Conservation (phyloP, 257 asterid genomes). For the Dorcoceras hygrometricum region DNA sequence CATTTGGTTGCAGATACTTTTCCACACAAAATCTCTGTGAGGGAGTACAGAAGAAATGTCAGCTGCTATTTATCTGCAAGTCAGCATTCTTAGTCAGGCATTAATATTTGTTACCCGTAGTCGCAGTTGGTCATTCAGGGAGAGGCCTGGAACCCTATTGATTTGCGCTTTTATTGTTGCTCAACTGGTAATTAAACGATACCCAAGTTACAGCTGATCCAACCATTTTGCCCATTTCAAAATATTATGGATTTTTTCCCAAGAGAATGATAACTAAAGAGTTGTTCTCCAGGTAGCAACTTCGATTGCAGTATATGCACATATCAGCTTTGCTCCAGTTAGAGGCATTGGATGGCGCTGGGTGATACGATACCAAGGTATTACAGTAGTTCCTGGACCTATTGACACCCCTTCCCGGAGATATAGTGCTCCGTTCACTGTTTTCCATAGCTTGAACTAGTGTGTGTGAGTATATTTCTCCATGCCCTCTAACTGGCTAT, state of each 20-base stretch:
- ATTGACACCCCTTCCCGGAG: too few species aligned
- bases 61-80: constrained; percentile 35
- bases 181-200: constrained; percentile 21
- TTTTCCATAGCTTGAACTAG: too few species aligned
- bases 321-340: constrained; percentile 27
- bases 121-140: constrained; percentile 32
- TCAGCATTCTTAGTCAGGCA: constrained; percentile 33
- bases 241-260: neutral
- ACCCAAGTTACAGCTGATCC: neutral
- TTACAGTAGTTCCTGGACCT: too few species aligned
- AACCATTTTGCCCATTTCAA: neutral
- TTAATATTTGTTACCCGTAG: constrained; percentile 32
- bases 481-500: too few species aligned
- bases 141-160: constrained; percentile 35
- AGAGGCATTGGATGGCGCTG: constrained; percentile 36
- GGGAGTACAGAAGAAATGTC: constrained; percentile 26
- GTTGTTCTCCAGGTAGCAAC: constrained; percentile 28
- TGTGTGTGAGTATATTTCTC: too few species aligned
- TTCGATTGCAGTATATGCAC: constrained; percentile 30
- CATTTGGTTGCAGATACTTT: constrained; percentile 23
- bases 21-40: constrained; percentile 29
- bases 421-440: too few species aligned
- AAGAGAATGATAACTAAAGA: neutral
- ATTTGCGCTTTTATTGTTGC: constrained; percentile 34
- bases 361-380: too few species aligned